Evolutionary conservation across 1,139 yeast genomes (phyloP).

Genomic region (Suhomyces bokatorum): DNA sequence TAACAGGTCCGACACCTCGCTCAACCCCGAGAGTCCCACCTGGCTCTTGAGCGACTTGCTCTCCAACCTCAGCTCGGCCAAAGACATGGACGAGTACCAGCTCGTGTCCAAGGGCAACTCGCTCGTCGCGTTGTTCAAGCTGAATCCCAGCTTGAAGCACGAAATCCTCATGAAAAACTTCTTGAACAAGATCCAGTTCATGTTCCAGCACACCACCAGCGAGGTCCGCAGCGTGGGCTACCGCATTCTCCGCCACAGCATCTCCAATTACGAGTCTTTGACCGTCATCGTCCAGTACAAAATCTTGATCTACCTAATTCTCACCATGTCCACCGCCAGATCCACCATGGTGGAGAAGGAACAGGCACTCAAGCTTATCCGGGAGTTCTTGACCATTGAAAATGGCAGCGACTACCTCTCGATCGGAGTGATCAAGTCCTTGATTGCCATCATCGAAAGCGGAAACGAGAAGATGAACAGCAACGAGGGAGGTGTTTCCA

Average conservation of each 20-base stretch:
- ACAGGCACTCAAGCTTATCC: constrained; percentile 73
- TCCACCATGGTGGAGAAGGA: constrained; percentile 63
- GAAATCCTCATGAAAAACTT: constrained; percentile 68
- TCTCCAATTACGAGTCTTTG: constrained; percentile 55
- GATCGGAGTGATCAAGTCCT: constrained; percentile 67
- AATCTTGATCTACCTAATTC: constrained; percentile 62
- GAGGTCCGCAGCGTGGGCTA: constrained; percentile 77
- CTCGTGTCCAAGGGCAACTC: constrained; percentile 64
- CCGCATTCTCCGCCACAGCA: constrained; percentile 66
- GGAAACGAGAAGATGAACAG: constrained; percentile 12
- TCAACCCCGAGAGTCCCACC: constrained; percentile 34
- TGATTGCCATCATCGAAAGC: constrained; percentile 60
- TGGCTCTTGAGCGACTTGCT: constrained; percentile 40
- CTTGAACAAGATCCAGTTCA: constrained; percentile 57
- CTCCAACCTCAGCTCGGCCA: constrained; percentile 25
- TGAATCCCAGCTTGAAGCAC: constrained; percentile 60
- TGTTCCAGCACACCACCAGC: constrained; percentile 58
- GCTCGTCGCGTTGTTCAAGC: constrained; percentile 55
- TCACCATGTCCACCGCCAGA: constrained; percentile 60
- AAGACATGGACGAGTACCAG: constrained; percentile 44
- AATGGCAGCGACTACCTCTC: constrained; percentile 59
- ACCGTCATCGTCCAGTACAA: constrained; percentile 48
- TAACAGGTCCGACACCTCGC: constrained; percentile 10
- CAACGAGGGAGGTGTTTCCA: constrained; percentile 7
- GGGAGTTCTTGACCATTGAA: constrained; percentile 60